A percentile compares a stretch with the other conserved stretches of the same genome.
phyloP scores from a whole-genome alignment of 257 asterid genomes.

The Nemophila menziesii region DNA sequence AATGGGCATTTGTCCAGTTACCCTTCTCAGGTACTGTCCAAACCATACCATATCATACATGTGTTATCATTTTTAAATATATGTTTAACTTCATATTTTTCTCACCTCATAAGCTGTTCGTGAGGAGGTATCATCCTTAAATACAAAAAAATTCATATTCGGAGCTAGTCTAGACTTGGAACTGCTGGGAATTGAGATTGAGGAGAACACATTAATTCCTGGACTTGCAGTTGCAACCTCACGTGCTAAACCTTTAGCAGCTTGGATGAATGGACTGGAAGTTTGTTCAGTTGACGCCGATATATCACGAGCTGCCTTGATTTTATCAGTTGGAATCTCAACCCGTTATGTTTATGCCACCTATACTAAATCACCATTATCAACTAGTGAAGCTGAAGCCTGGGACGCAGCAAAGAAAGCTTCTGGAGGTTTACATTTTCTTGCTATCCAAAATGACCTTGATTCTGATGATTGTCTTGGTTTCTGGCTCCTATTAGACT shows the following conservation, averaged over 20 bases:
- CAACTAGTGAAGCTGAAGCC: conserved; percentile 82
- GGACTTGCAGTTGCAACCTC: conserved; percentile 90
- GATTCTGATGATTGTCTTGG: conserved; percentile 78
- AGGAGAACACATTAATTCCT: conserved; percentile 60
- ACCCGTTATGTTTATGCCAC: conserved; percentile 69
- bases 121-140: conserved; percentile 58
- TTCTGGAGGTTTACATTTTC: conserved; percentile 85
- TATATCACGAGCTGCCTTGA: conserved; percentile 35
- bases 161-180: conserved; percentile 85
- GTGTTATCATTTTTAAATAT: not conserved
- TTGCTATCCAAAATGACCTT: conserved; percentile 74
- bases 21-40: conserved; percentile 55
- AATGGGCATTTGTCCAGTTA: conserved; percentile 92
- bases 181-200: conserved; percentile 81
- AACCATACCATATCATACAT: not conserved
- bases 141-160: conserved; percentile 42
- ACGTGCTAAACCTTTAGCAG: conserved; percentile 86
- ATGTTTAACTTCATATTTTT: conserved; percentile 11
- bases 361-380: conserved; percentile 58
- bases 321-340: conserved; percentile 71
- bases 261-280: conserved; percentile 95
- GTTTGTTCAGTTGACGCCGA: conserved; percentile 77
- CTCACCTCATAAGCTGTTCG: no score
- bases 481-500: conserved; percentile 82
- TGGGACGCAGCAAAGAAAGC: conserved; percentile 89